Evolutionary conservation across 306 rosid genomes (phyloP).

Genomic region (Vicia villosa): DNA sequence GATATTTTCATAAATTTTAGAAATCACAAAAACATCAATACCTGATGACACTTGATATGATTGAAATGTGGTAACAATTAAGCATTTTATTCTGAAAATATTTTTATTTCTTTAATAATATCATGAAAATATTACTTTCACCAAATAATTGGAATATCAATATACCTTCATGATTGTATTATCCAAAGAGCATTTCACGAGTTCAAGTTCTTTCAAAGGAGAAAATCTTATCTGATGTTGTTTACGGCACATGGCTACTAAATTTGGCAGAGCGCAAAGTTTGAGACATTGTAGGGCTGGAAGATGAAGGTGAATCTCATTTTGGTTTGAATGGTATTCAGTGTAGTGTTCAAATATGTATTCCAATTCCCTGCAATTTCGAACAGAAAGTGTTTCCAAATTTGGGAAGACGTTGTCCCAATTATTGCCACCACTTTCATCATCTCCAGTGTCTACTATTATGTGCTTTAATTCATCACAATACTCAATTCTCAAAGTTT

Average conservation of each 20-base stretch:
- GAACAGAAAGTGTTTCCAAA: fast-evolving
- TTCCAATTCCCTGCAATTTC: background rate
- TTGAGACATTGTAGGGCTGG: background rate
- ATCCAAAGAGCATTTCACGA: too few relatives aligned
- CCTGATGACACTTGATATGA: too few relatives aligned
- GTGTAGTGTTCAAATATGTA: constrained; percentile 9
- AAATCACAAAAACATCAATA: too few relatives aligned
- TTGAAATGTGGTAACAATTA: too few relatives aligned
- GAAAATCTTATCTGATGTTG: too few relatives aligned
- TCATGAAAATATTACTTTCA: too few relatives aligned
- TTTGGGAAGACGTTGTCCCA: background rate
- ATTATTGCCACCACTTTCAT: background rate
- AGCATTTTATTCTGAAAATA: too few relatives aligned
- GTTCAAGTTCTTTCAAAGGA: too few relatives aligned
- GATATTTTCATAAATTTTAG: too few relatives aligned
- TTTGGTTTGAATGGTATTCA: background rate
- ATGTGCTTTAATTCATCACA: background rate
- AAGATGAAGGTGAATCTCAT: background rate
- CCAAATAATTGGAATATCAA: too few relatives aligned
- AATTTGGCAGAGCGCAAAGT: background rate
- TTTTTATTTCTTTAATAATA: too few relatives aligned
- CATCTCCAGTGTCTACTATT: background rate
- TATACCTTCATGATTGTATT: too few relatives aligned
- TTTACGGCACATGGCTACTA: background rate
- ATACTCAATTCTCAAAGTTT: background rate